Conservation (phyloP, 1,139 yeast genomes). For the Protomyces inundatus region DNA sequence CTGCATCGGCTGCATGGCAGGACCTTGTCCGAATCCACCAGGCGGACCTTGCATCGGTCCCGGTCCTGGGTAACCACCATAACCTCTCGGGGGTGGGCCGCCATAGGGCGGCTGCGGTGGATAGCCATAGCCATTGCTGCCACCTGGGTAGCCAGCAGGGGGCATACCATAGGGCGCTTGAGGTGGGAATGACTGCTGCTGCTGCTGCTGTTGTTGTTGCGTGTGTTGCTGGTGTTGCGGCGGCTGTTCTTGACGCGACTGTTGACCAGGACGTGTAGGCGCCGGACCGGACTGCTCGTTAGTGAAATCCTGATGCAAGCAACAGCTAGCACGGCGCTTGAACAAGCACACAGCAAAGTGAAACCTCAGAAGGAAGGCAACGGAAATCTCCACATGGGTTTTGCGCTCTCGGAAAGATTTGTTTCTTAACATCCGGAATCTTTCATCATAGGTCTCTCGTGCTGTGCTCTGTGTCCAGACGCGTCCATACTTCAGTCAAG, state of each 20-base stretch:
- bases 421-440: slow-evolving; percentile 37
- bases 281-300: background rate
- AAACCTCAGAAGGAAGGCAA: slow-evolving; percentile 46
- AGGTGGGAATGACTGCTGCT: background rate
- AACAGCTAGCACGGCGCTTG: slow-evolving; percentile 2
- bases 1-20: slow-evolving; percentile 37
- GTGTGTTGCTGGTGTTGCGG: slow-evolving; percentile 18
- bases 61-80: slow-evolving; percentile 32
- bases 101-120: slow-evolving; percentile 28
- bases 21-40: slow-evolving; percentile 2
- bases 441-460: slow-evolving; percentile 34
- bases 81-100: slow-evolving; percentile 27
- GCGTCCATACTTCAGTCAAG: background rate
- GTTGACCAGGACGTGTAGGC: background rate
- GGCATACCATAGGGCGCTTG: slow-evolving; percentile 3
- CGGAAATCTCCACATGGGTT: slow-evolving; percentile 41
- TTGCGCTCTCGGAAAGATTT: slow-evolving; percentile 35
- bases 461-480: background rate
- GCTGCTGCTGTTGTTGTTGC: slow-evolving; percentile 10
- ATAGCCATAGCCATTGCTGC: background rate
- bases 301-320: background rate
- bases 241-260: slow-evolving; percentile 3
- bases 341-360: background rate
- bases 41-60: slow-evolving; percentile 8
- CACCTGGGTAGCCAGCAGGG: slow-evolving; percentile 19